phyloP scores from a whole-genome alignment of 1,284 basidiomycete genomes.

The Laetiporus sulphureus region DNA sequence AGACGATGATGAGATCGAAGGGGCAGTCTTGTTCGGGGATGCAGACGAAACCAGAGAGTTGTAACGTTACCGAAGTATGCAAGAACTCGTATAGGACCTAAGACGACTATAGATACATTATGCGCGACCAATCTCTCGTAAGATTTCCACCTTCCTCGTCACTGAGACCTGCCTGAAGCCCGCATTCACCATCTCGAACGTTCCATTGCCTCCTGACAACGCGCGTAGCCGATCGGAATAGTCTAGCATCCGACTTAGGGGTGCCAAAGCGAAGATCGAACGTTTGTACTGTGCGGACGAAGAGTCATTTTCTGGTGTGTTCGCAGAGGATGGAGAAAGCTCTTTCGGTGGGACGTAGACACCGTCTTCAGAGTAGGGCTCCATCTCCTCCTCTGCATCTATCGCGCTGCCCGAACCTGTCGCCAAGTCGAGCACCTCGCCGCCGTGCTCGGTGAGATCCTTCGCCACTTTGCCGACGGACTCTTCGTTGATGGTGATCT shows the following conservation, averaged over 20 bases:
- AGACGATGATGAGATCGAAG: constrained; percentile 72
- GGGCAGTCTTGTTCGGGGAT: constrained; percentile 68
- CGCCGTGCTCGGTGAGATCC: constrained; percentile 70
- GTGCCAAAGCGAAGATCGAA: constrained; percentile 64
- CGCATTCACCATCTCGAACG: constrained; percentile 71
- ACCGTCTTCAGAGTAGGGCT: constrained; percentile 48
- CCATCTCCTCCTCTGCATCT: constrained; percentile 36
- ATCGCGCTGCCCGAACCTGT: constrained; percentile 30
- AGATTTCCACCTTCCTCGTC: constrained; percentile 56
- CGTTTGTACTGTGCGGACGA: constrained; percentile 39
- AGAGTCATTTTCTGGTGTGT: constrained; percentile 24
- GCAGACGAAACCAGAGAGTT: constrained; percentile 67
- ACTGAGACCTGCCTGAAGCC: constrained; percentile 67
- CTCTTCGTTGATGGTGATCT: constrained; percentile 58
- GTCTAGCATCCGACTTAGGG: constrained; percentile 74
- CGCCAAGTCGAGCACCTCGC: constrained; percentile 63
- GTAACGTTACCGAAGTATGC: constrained; percentile 23
- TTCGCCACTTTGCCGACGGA: constrained; percentile 68
- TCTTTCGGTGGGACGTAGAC: constrained; percentile 68
- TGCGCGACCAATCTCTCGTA: constrained; percentile 69
- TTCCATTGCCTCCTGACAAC: constrained; percentile 75
- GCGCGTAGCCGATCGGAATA: constrained; percentile 76
- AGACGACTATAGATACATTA: constrained; percentile 30
- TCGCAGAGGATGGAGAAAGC: constrained; percentile 61
- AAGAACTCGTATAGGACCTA: constrained; percentile 5